Conservation (phyloP, 257 asterid species). For the Solanum peruvianum region DNA sequence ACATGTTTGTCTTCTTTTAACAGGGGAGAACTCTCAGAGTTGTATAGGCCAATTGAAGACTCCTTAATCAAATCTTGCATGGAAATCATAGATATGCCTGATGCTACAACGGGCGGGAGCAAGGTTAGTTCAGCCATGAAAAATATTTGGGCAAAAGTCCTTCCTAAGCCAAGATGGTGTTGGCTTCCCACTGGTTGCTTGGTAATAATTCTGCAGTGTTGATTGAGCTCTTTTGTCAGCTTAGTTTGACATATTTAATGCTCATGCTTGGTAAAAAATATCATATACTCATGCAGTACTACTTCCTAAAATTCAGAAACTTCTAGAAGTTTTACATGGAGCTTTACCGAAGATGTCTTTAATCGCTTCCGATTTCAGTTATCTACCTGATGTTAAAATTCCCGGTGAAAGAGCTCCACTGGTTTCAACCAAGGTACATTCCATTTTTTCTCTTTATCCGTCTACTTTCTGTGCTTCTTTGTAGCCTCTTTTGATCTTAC, state of each 20-base stretch:
- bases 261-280: neutral
- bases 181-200: conserved; percentile 98
- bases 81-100: conserved; percentile 51
- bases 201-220: conserved; percentile 23
- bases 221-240: neutral
- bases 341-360: conserved; percentile 98
- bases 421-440: conserved; percentile 73
- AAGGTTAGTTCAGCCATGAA: conserved; percentile 25
- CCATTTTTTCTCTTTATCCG: neutral
- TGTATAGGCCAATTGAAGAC: conserved; percentile 71
- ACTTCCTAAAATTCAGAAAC: conserved; percentile 55
- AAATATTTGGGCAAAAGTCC: conserved; percentile 45
- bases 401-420: conserved; percentile 98
- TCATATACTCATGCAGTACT: conserved; percentile 6
- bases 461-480: neutral
- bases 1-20: conserved; percentile 2
- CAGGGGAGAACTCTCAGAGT: conserved; percentile 59
- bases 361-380: conserved; percentile 90
- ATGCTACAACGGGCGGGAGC: conserved; percentile 49
- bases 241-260: neutral
- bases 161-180: conserved; percentile 86
- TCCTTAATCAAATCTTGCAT: conserved; percentile 62
- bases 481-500: neutral
- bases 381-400: conserved; percentile 82
- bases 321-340: conserved; percentile 71